Evolutionary conservation across 768 basidiomycete genomes (phyloP), one percentile per base, ranked within the genome.

Genomic region (Mycena galopus): DNA sequence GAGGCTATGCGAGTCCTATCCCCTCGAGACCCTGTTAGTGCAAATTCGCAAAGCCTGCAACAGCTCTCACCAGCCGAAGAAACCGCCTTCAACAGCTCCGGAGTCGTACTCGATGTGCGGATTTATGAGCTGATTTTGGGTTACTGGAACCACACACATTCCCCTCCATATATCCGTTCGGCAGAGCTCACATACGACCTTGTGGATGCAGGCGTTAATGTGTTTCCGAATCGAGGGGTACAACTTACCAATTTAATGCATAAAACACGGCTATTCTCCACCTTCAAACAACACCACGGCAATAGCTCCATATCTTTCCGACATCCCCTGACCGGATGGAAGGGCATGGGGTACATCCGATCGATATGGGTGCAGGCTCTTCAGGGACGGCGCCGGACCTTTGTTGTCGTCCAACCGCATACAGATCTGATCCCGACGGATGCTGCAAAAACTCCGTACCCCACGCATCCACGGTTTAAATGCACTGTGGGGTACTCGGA

Each of bases 391-490:
- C n/a, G 3, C 25, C 60, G 60, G 55, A 72, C 39, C 17, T 72
- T 72, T 50, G n/a, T 67, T 14, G n/a, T 72, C 50, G 65, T 72
- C 30, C 65, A 56, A 25, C 67, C 57, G 33, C 67, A 73, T 59
- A 59, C 50, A 17, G 37, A 2, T 10, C 16, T 58, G 58, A 55
- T 5, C 39, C 64, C 66, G 19, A n/a, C 39, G 16, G 56, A 72
- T 59, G 42, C 42, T 2, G 32, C 25, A 0, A 60, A 64, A 61
- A 67, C 39, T 9, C 65, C 65, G 4, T 72, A 33, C 19, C 21
- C 16, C 27, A 62, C n/a, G 11, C 50, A 23, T 60, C 44, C 30
- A 42, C 29, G 19, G 27, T 60, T 63, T 30, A 29, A 16, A 57
- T 67, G 60, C 53, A 10, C 32, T 3, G 47, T 53, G 17, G 0